Base-by-base conservation (phyloP, 495 filamentous ascomycete genomes). In the Neurospora sp. region DNA sequence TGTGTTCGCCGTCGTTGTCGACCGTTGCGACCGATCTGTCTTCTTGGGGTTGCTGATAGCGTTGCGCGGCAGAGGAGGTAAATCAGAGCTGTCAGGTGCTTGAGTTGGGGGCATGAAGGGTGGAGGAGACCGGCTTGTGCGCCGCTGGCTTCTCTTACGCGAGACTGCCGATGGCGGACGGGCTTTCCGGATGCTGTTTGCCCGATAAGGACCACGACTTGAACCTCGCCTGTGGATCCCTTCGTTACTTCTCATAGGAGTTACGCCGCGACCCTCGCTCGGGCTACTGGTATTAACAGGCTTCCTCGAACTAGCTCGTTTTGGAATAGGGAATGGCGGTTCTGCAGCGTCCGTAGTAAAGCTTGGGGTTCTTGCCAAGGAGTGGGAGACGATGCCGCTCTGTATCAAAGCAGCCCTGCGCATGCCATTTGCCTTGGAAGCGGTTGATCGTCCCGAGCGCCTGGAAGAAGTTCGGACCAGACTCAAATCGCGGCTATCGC, bases 321-420 rank as follows among this genome's bases (percentile, higher is more conserved):
- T 92, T 5, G 96, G 96, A 10, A 99, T 94, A 0, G 96, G 94
- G 85, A 97, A 97, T 9, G 93, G 93, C 31, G 93, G 93, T 73
- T 88, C 87, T 70, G 73, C 84, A 79, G 76, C 85, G 75, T 86
- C 92, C 85, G 75, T 89, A 37, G 75, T 89, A 37, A 93, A 83
- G 75, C 93, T 96, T 2, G 93, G 92, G 78, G 91, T 97, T 44
- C 92, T 87, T 9, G 89, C 83, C 40, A 92, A 90, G 73, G 90
- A 85, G 76, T 97, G 93, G 7, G 89, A 89, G 69, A 87, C 87
- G 59, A 93, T 89, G 39, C 92, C 93, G 76, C 84, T 96, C 71
- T 93, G 89, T 71, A 95, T 92, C 84, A 95, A 86, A 23, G 92
- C 91, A 48, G 92, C 81, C 73, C 84, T 85, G 42, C 87, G 83